Percentiles rank a stretch among this genome's conserved stretches.
phyloP scores from a whole-genome alignment of 495 filamentous ascomycete genomes.

The Aspergillus baeticus region DNA sequence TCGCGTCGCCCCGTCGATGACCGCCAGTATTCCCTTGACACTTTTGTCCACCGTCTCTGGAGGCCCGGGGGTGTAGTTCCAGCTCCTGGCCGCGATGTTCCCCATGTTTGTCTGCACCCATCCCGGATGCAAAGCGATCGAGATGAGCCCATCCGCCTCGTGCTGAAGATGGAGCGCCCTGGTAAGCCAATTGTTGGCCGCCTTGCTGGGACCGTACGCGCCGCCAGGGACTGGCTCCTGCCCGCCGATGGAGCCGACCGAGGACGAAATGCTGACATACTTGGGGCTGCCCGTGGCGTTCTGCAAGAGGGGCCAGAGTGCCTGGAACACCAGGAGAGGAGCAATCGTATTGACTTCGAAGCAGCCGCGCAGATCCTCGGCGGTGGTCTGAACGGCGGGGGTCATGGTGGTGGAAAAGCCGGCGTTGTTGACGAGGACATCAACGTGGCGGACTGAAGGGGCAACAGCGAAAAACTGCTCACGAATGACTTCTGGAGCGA shows the following conservation, averaged over 20 bases:
- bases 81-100: constrained; percentile 30
- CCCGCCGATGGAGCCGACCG: constrained; percentile 23
- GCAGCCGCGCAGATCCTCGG: constrained; percentile 26
- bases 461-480: too few species aligned
- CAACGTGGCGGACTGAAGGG: constrained; percentile 30
- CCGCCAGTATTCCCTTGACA: constrained; percentile 30
- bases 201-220: constrained; percentile 39
- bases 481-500: neutral
- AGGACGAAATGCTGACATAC: constrained; percentile 28
- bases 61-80: constrained; percentile 20
- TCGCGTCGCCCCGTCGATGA: constrained; percentile 34
- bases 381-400: neutral
- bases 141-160: constrained; percentile 28
- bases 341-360: constrained; percentile 41
- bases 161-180: constrained; percentile 26
- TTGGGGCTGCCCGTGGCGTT: constrained; percentile 27
- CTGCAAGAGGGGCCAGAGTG: constrained; percentile 33
- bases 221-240: constrained; percentile 29
- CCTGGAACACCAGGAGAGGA: constrained; percentile 38
- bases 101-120: constrained; percentile 46
- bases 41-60: constrained; percentile 28
- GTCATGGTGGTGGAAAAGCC: constrained; percentile 25
- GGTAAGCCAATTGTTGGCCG: constrained; percentile 35
- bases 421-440: constrained; percentile 54
- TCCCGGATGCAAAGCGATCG: constrained; percentile 29